Conservation (phyloP, 1,284 basidiomycete species). For the Athelia sp. region DNA sequence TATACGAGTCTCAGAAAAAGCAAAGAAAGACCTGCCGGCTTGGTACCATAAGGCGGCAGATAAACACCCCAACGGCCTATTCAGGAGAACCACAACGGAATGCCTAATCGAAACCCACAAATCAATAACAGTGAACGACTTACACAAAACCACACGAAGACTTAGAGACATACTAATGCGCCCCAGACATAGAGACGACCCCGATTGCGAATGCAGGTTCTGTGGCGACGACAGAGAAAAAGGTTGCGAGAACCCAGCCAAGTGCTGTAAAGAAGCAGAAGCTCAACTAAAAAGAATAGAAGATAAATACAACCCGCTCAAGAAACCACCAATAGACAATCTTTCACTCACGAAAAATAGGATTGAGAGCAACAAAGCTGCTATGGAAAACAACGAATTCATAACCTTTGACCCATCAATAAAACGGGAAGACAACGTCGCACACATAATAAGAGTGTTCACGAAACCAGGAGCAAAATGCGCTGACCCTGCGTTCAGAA, state of each 20-base stretch:
- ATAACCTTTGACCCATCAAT: slow-evolving; percentile 1
- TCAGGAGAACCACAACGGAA: slow-evolving; percentile 1
- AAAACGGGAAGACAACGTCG: background rate
- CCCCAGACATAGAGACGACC: background rate
- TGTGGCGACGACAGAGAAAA: background rate
- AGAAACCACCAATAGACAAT: background rate
- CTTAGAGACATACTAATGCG: background rate
- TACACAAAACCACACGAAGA: background rate
- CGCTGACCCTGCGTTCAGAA: background rate
- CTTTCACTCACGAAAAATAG: background rate
- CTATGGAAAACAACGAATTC: background rate
- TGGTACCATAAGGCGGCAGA: slow-evolving; percentile 10
- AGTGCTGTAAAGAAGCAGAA: slow-evolving; percentile 4
- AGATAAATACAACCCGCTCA: slow-evolving; percentile 6
- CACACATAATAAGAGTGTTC: background rate
- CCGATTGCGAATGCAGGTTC: background rate
- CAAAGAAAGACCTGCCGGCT: slow-evolving; percentile 11
- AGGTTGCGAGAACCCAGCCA: slow-evolving; percentile 1
- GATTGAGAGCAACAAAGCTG: background rate
- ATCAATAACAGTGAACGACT: slow-evolving; percentile 2
- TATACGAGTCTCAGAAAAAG: slow-evolving; percentile 2
- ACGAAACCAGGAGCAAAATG: background rate
- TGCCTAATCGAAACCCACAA: slow-evolving; percentile 7
- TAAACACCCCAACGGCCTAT: background rate
- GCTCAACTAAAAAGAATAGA: background rate